phyloP scores from a whole-genome alignment of 768 basidiomycete species.

The Collybia mongolica region DNA sequence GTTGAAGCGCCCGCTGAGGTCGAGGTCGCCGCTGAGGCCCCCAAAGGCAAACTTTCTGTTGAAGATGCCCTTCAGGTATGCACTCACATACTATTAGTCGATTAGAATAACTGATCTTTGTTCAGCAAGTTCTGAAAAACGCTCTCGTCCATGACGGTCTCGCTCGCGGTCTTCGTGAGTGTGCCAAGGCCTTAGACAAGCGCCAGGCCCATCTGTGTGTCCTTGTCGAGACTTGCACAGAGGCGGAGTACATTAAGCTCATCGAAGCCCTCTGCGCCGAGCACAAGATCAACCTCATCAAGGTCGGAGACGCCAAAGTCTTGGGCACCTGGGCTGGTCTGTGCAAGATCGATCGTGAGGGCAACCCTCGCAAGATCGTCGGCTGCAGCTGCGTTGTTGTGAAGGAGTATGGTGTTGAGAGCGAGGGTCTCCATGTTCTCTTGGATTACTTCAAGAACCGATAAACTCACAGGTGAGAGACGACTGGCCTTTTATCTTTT shows the following conservation, averaged over 20 bases:
- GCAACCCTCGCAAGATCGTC: constrained; percentile 95
- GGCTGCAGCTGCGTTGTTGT: constrained; percentile 95
- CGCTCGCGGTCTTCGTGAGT: constrained; percentile 96
- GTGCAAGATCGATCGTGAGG: constrained; percentile 99
- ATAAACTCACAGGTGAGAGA: constrained; percentile 41
- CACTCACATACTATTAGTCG: not conserved
- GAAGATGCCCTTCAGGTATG: constrained; percentile 90
- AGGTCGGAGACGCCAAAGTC: constrained; percentile 96
- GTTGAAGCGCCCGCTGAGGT: constrained; percentile 73
- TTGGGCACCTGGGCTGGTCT: constrained; percentile 98
- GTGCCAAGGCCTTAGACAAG: constrained; percentile 97
- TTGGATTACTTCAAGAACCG: constrained; percentile 97
- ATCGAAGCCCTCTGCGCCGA: constrained; percentile 99
- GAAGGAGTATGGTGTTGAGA: constrained; percentile 95
- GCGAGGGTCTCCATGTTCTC: constrained; percentile 91
- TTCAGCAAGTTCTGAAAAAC: constrained; percentile 97
- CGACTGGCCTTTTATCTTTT: constrained; percentile 7
- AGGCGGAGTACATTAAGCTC: constrained; percentile 99
- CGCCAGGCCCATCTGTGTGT: constrained; percentile 98
- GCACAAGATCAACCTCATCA: constrained; percentile 99
- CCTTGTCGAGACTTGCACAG: constrained; percentile 97
- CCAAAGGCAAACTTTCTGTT: constrained; percentile 93
- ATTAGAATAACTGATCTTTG: constrained; percentile 1
- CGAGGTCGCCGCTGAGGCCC: constrained; percentile 84
- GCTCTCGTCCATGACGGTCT: constrained; percentile 98